Percentiles rank a stretch among this genome's conserved stretches.
These are phyloP conservation scores for Amanita exitialis DNA, from an alignment of 768 basidiomycete species.

Conservation along the genomic window DNA sequence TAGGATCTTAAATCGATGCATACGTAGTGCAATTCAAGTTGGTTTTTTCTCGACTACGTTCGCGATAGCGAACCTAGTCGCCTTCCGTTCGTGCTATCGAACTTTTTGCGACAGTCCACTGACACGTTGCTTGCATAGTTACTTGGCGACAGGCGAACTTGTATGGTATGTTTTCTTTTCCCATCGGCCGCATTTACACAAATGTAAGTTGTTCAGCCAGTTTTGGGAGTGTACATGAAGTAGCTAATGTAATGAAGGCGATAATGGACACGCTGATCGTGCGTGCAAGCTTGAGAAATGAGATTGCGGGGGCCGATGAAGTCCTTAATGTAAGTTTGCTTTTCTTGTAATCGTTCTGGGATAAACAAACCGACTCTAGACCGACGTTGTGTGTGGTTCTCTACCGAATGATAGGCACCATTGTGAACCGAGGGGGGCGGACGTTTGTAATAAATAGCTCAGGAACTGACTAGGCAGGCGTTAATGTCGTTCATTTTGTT, in stretches of 20 bases:
- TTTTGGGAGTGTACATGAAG: background rate
- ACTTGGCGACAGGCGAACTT: background rate
- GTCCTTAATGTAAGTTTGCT: background rate
- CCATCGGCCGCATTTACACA: background rate
- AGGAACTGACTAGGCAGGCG: no score
- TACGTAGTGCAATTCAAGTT: conserved; percentile 1
- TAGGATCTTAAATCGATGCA: background rate
- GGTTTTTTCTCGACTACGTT: background rate
- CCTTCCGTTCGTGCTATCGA: background rate
- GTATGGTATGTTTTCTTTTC: background rate
- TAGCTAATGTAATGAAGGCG: background rate
- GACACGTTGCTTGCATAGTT: background rate
- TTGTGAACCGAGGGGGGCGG: background rate
- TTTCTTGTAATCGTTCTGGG: background rate
- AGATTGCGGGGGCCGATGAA: background rate
- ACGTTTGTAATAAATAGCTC: no score
- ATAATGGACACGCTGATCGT: conserved; percentile 5
- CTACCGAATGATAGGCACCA: background rate
- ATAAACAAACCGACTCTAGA: background rate
- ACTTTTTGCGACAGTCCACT: background rate
- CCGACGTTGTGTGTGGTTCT: background rate
- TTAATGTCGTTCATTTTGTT: no score
- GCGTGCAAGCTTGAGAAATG: background rate
- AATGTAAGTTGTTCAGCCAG: background rate
- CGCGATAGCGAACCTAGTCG: background rate